Conservation (phyloP, 2,329 filamentous ascomycete genomes). For the Calonectria montana region DNA sequence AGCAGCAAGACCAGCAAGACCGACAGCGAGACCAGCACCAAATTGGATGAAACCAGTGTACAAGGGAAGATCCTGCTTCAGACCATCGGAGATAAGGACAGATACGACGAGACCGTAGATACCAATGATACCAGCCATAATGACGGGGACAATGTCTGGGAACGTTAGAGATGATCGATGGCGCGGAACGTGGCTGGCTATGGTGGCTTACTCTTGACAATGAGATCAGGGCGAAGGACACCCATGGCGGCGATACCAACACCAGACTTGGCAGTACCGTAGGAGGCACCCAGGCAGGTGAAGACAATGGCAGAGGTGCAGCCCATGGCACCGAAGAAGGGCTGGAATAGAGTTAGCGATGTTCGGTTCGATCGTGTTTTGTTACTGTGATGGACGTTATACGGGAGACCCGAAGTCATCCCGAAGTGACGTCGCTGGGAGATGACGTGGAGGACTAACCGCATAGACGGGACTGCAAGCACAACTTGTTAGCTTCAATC, state of each 20-base stretch:
- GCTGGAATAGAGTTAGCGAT: constrained; percentile 58
- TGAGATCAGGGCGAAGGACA: constrained; percentile 96
- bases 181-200: not conserved
- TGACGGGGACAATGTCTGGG: constrained; percentile 97
- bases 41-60: constrained; percentile 90
- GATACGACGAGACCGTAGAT: constrained; percentile 95
- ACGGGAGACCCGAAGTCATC: constrained; percentile 32
- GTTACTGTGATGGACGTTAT: constrained; percentile 27
- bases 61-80: constrained; percentile 77
- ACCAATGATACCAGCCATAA: constrained; percentile 99
- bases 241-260: constrained; percentile 99
- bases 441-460: constrained; percentile 75
- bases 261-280: constrained; percentile 99
- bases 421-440: constrained; percentile 46
- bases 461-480: constrained; percentile 90
- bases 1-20: constrained; percentile 84
- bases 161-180: constrained; percentile 30
- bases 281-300: constrained; percentile 95
- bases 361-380: constrained; percentile 28
- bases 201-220: constrained; percentile 91
- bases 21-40: constrained; percentile 84
- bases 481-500: constrained; percentile 56
- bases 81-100: constrained; percentile 84
- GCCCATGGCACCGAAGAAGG: constrained; percentile 98
- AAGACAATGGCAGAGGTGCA: constrained; percentile 98